Evolutionary conservation across 179 eudicot species (phyloP).

Genomic region (Carnegiea gigantea): DNA sequence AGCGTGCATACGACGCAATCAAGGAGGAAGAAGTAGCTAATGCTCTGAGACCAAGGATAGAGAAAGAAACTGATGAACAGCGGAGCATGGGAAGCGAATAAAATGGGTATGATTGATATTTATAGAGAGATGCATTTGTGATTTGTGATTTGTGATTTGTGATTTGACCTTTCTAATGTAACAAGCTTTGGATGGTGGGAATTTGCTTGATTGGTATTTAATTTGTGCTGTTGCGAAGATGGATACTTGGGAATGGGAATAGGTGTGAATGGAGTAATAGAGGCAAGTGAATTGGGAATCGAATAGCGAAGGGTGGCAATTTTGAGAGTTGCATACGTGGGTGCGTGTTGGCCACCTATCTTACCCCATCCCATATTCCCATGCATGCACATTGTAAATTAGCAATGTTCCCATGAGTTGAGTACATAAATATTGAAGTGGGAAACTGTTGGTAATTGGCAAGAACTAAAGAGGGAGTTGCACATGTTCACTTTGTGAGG

Average conservation of each 20-base stretch:
- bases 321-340: not conserved
- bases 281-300: not conserved
- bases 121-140: not conserved
- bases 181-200: not conserved
- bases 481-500: too few relatives aligned
- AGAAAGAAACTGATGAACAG: constrained; percentile 11
- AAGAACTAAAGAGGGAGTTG: not conserved
- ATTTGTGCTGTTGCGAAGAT: not conserved
- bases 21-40: constrained; percentile 15
- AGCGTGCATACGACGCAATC: not conserved
- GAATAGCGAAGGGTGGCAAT: not conserved
- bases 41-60: constrained; percentile 15
- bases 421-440: not conserved
- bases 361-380: too few relatives aligned
- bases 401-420: not conserved
- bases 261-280: constrained; percentile 14
- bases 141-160: not conserved
- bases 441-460: not conserved
- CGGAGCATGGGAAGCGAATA: constrained; percentile 14
- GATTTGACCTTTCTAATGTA: not conserved
- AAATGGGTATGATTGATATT: not conserved
- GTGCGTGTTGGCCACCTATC: not conserved
- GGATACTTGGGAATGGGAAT: not conserved
- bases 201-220: not conserved
- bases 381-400: too few relatives aligned